These are phyloP conservation scores for Lactarius vividus DNA, from an alignment of 768 basidiomycete genomes.

Conservation along the genomic window DNA sequence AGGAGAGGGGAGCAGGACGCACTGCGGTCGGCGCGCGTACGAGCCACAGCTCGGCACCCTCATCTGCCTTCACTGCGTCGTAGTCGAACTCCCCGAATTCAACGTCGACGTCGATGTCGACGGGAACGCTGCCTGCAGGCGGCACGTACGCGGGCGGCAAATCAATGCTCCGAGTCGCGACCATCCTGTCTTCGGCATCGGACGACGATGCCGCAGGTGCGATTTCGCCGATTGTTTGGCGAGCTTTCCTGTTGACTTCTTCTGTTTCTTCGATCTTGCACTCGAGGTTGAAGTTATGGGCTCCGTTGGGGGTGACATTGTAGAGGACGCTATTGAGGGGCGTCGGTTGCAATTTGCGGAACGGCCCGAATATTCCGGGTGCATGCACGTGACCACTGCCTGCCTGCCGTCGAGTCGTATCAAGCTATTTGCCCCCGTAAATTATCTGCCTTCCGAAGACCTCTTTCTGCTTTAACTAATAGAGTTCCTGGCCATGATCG, in stretches of 20 bases:
- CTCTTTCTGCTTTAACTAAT: background rate
- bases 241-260: background rate
- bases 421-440: too few relatives aligned
- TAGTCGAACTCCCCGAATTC: constrained; percentile 29
- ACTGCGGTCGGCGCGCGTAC: constrained; percentile 22
- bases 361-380: background rate
- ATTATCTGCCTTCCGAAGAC: too few relatives aligned
- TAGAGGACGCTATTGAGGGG: too few relatives aligned
- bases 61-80: constrained; percentile 24
- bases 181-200: background rate
- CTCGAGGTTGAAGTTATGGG: background rate
- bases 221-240: background rate
- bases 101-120: constrained; percentile 14
- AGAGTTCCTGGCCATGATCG: constrained; percentile 10
- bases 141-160: background rate
- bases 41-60: constrained; percentile 27
- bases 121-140: background rate
- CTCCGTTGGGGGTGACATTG: background rate
- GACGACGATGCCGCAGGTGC: background rate
- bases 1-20: background rate
- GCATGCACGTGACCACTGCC: background rate
- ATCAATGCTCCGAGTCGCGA: background rate
- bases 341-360: background rate
- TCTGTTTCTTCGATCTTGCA: background rate
- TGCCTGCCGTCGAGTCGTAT: too few relatives aligned